Evolutionary conservation across 2,329 filamentous ascomycete species (phyloP), one percentile per base, ranked within the genome.

Genomic region (Rhynchosporium secalis): DNA sequence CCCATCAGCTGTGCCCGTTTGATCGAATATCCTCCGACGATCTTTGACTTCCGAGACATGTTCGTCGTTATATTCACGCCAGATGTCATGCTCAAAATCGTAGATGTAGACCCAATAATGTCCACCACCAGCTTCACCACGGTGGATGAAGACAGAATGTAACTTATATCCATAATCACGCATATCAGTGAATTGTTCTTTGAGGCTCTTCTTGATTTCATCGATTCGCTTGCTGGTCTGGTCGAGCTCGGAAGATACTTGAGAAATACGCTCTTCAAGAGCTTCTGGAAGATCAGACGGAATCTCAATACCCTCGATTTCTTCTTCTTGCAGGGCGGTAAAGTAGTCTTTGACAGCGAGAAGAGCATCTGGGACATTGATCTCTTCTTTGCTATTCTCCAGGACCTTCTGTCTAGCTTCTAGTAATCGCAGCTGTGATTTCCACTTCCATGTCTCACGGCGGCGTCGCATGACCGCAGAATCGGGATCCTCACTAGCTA

Each of bases 71-170:
- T 97, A 99, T 72, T 91, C 92, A 62, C 92, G 88, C 93, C 95
- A 99, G 26, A 93, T 80, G 41, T 86, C 78, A 52, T 86, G 84
- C 67, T 65, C 63, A 36, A 60, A 60, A 31, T 65, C 63, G 45
- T 87, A 90, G 66, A 99, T 83, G 51, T 93, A 97, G 49, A 97
- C 92, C 88, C 92, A 97, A 77, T 98, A 99, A 75, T 99, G 95
- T 0, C 95, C 95, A 51, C 88, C 88, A 49, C 81, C 83, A 46
- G 88, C 82, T 33, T 69, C 81, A 38, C 91, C 91, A 26, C 89
- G 87, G 74, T 99, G 95, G 70, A 96, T 94, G 72, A 99, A 96
- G 38, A 97, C 90, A 0, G 94, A 91, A 69, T 97, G 93, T 4
- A 99, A 83, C 13, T 86, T 86, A 74, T 98, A 99, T 10, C 88